Evolutionary conservation across 805 yeast species (phyloP).

Genomic region (Starmerella riodocensis): DNA sequence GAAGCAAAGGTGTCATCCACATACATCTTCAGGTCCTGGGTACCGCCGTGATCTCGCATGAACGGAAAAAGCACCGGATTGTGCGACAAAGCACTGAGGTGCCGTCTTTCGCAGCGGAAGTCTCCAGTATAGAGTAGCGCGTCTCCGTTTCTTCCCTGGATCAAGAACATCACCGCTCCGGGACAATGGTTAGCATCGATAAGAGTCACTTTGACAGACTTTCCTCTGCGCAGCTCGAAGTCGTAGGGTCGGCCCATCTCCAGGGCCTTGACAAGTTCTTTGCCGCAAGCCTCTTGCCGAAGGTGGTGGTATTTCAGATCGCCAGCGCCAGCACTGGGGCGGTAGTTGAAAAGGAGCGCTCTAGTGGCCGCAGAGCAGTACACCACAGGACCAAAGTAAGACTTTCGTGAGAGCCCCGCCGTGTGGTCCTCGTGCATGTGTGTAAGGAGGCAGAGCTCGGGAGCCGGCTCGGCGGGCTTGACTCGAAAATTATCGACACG

Average conservation of each 20-base stretch:
- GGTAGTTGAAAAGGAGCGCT: slow-evolving; percentile 19
- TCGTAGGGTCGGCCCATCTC: slow-evolving; percentile 13
- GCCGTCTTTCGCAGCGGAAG: slow-evolving; percentile 43
- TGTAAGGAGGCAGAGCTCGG: slow-evolving; percentile 31
- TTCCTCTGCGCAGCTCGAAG: slow-evolving; percentile 5
- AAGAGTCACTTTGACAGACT: slow-evolving; percentile 30
- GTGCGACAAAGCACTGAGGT: slow-evolving; percentile 31
- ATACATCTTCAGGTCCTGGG: slow-evolving; percentile 34
- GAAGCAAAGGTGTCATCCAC: slow-evolving; percentile 43
- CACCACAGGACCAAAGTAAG: slow-evolving; percentile 32
- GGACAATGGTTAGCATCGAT: slow-evolving; percentile 47
- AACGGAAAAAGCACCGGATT: slow-evolving; percentile 36
- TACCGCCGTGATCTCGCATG: slow-evolving; percentile 22
- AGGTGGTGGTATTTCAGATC: slow-evolving; percentile 20
- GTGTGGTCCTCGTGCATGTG: slow-evolving; percentile 47
- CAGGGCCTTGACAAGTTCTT: slow-evolving; percentile 17
- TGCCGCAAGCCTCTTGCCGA: slow-evolving; percentile 19
- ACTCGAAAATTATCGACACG: slow-evolving; percentile 29
- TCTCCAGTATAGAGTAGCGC: slow-evolving; percentile 46
- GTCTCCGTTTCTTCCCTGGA: slow-evolving; percentile 25
- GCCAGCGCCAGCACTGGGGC: slow-evolving; percentile 17
- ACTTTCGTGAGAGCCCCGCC: slow-evolving; percentile 32
- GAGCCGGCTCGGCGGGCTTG: slow-evolving; percentile 13
- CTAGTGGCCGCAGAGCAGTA: slow-evolving; percentile 38
- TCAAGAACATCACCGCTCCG: slow-evolving; percentile 43